A percentile compares a stretch with the other conserved stretches of the same genome.
Evolutionary conservation across 331 rosid genomes (phyloP).

Genomic region (Quercus lobata): DNA sequence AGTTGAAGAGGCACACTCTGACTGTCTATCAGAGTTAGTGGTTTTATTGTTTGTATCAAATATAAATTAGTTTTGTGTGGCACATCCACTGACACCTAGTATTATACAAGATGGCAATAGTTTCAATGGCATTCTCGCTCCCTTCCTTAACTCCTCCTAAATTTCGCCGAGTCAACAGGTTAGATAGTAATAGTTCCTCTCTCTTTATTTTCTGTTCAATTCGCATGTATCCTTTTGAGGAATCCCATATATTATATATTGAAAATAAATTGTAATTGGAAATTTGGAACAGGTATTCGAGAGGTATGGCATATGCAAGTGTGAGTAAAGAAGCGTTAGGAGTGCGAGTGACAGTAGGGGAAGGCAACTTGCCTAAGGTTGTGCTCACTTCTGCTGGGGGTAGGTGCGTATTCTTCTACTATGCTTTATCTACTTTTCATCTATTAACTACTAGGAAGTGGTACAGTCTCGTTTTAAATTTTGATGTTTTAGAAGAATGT

Average conservation of each 20-base stretch:
- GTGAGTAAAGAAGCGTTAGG: conserved; percentile 46
- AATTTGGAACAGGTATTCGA: conserved; percentile 18
- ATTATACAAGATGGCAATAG: conserved; percentile 41
- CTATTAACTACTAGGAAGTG: neutral
- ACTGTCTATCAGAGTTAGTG: neutral
- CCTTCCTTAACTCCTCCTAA: conserved; percentile 39
- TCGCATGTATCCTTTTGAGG: neutral
- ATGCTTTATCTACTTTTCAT: no score
- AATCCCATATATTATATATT: no score
- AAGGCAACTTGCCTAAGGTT: conserved; percentile 77
- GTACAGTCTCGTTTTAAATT: no score
- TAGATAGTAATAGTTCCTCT: neutral
- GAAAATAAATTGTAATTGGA: neutral
- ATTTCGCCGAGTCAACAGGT: conserved; percentile 45
- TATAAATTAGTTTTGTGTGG: neutral
- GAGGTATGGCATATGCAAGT: conserved; percentile 60
- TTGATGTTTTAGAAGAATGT: no score
- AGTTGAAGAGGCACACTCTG: no score
- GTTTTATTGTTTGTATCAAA: neutral
- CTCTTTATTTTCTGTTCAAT: neutral
- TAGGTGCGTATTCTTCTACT: conserved; percentile 41
- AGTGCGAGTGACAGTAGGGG: conserved; percentile 67
- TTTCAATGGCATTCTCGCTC: conserved; percentile 46
- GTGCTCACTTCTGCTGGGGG: conserved; percentile 68
- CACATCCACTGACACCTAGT: neutral